Evolutionary conservation across 345 rosid species (phyloP).

Genomic region (Salix purpurea): DNA sequence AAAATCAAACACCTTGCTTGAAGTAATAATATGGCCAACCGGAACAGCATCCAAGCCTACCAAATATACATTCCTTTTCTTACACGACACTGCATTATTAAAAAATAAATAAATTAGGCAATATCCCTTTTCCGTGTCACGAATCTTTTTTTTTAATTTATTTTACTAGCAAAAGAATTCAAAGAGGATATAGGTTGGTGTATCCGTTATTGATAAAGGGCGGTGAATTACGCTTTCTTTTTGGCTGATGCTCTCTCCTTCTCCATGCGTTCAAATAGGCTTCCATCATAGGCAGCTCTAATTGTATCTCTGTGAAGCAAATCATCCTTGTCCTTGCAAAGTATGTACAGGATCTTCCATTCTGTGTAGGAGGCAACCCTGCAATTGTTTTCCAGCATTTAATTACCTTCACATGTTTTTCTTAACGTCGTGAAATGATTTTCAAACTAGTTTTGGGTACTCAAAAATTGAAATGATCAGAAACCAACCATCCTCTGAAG

Average conservation of each 20-base stretch:
- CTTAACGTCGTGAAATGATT: background rate
- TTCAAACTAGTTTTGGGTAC: background rate
- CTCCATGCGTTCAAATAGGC: slow-evolving; percentile 60
- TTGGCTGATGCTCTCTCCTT: slow-evolving; percentile 41
- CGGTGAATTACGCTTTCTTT: slow-evolving; percentile 39
- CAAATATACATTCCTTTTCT: background rate
- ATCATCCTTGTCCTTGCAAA: slow-evolving; percentile 72
- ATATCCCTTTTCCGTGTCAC: background rate
- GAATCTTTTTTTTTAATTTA: background rate
- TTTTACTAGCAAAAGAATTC: background rate
- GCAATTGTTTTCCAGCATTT: slow-evolving; percentile 2
- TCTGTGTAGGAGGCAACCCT: slow-evolving; percentile 65
- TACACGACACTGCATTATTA: slow-evolving; percentile 6
- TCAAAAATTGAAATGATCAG: background rate
- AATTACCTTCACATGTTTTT: background rate
- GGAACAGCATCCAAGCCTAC: background rate
- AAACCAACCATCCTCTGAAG: slow-evolving; percentile 49
- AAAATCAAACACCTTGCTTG: background rate
- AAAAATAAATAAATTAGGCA: background rate
- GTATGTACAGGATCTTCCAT: slow-evolving; percentile 52
- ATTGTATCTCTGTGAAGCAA: slow-evolving; percentile 59
- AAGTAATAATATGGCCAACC: background rate
- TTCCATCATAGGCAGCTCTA: slow-evolving; percentile 71
- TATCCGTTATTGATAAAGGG: background rate
- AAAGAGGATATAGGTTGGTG: background rate